Conservation (phyloP, 371 early-diverging fungal genomes). For the Phascolomyces articulosus region DNA sequence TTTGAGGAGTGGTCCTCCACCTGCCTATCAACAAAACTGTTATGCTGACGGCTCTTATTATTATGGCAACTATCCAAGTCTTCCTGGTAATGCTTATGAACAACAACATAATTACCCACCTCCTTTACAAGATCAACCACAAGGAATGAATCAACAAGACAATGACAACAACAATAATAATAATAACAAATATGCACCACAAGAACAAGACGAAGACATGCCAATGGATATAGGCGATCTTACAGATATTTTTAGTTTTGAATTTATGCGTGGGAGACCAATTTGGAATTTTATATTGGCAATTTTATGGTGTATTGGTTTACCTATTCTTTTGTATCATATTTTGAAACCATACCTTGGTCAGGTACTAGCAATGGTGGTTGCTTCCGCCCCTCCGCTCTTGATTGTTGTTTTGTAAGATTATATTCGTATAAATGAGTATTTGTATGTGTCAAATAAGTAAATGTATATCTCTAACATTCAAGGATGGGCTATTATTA, state of each 20-base stretch:
- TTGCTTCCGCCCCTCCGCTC: slow-evolving; percentile 38
- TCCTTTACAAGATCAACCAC: neutral
- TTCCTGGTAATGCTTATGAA: slow-evolving; percentile 4
- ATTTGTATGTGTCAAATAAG: no score
- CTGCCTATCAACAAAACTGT: slow-evolving; percentile 14
- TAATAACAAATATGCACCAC: slow-evolving; percentile 12
- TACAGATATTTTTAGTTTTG: slow-evolving; percentile 38
- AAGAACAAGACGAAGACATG: slow-evolving; percentile 29
- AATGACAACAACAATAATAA: neutral
- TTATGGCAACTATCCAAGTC: slow-evolving; percentile 1
- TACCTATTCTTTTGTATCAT: slow-evolving; percentile 39
- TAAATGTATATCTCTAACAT: no score
- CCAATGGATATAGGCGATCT: slow-evolving; percentile 36
- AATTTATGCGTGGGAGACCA: slow-evolving; percentile 35
- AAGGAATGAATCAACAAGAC: neutral
- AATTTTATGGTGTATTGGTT: slow-evolving; percentile 40
- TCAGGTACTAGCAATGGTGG: slow-evolving; percentile 43
- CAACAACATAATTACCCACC: neutral
- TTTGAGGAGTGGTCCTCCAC: neutral
- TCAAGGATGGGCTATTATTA: neutral
- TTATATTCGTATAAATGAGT: no score
- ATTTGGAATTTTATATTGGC: slow-evolving; percentile 38
- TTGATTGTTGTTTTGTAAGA: slow-evolving; percentile 32
- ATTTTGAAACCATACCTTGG: slow-evolving; percentile 30
- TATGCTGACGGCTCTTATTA: slow-evolving; percentile 13